phyloP scores from a whole-genome alignment of 768 basidiomycete species.

The Psilocybe azurescens region DNA sequence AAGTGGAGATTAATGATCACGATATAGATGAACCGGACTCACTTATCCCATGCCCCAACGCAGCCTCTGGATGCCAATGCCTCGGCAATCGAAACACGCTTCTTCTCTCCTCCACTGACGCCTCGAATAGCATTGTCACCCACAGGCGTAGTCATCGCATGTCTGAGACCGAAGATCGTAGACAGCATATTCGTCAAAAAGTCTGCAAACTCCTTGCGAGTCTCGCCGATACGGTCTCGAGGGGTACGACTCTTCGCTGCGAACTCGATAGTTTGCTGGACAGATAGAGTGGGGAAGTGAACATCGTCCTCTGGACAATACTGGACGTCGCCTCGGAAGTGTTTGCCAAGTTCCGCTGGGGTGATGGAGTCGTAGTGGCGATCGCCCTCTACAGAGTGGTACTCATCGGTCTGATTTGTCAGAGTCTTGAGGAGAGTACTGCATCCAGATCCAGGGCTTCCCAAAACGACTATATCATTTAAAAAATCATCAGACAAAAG shows the following conservation, averaged over 20 bases:
- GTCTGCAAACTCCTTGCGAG: slow-evolving; percentile 44
- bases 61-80: slow-evolving; percentile 59
- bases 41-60: slow-evolving; percentile 74
- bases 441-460: slow-evolving; percentile 86
- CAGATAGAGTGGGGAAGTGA: slow-evolving; percentile 86
- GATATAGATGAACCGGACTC: slow-evolving; percentile 15
- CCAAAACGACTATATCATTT: slow-evolving; percentile 70
- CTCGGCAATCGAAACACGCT: slow-evolving; percentile 82
- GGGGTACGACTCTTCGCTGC: slow-evolving; percentile 74
- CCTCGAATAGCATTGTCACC: slow-evolving; percentile 81
- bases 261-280: slow-evolving; percentile 75
- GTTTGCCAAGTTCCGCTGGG: slow-evolving; percentile 62
- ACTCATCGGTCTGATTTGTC: slow-evolving; percentile 76
- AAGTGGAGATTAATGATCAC: background rate
- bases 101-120: slow-evolving; percentile 77
- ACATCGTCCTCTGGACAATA: slow-evolving; percentile 88
- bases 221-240: slow-evolving; percentile 44
- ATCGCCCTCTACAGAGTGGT: slow-evolving; percentile 68
- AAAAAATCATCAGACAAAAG: background rate
- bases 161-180: slow-evolving; percentile 77
- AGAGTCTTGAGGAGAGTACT: slow-evolving; percentile 83
- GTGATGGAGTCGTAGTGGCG: slow-evolving; percentile 79
- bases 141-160: slow-evolving; percentile 73
- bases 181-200: slow-evolving; percentile 58
- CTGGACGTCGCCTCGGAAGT: slow-evolving; percentile 79